Percentiles rank a stretch among this genome's conserved stretches.
Evolutionary conservation across 768 basidiomycete species (phyloP).

Genomic region (Mycena indigotica): DNA sequence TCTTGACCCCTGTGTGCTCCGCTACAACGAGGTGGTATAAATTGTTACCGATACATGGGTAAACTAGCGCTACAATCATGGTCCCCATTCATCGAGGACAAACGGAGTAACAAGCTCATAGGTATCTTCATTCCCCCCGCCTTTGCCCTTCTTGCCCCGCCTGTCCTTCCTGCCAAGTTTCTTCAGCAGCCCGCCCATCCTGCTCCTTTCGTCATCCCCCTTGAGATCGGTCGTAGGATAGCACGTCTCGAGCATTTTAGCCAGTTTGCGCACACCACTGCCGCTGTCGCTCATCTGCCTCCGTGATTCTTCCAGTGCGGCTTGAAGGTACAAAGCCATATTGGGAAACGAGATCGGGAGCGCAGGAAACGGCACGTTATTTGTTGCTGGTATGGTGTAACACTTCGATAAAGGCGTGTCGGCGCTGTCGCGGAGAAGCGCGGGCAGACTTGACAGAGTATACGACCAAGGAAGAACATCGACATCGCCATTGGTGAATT

Average conservation of each 20-base stretch:
- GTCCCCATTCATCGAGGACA: slow-evolving; percentile 72
- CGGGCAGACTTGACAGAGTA: slow-evolving; percentile 57
- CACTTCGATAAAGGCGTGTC: slow-evolving; percentile 68
- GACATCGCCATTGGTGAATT: slow-evolving; percentile 60
- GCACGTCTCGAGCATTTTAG: slow-evolving; percentile 67
- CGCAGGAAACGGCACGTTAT: slow-evolving; percentile 62
- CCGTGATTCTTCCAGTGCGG: slow-evolving; percentile 70
- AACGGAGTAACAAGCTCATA: slow-evolving; percentile 85
- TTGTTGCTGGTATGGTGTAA: slow-evolving; percentile 68
- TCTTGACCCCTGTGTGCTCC: too few species aligned
- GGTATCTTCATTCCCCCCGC: slow-evolving; percentile 72
- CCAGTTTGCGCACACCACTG: slow-evolving; percentile 64
- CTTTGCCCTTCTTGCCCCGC: slow-evolving; percentile 39
- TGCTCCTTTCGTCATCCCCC: slow-evolving; percentile 42
- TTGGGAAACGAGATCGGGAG: slow-evolving; percentile 77
- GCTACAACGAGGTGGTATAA: neutral
- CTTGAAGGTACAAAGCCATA: slow-evolving; percentile 74
- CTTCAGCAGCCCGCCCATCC: slow-evolving; percentile 58
- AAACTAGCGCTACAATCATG: slow-evolving; percentile 16
- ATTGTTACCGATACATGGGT: neutral
- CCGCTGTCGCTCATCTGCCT: slow-evolving; percentile 59
- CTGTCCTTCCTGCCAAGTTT: slow-evolving; percentile 50
- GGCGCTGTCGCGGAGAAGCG: slow-evolving; percentile 62
- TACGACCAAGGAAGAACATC: slow-evolving; percentile 75
- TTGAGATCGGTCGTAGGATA: slow-evolving; percentile 47